Conservation (phyloP, 2,329 filamentous ascomycete species). For the Cercospora citrullina region DNA sequence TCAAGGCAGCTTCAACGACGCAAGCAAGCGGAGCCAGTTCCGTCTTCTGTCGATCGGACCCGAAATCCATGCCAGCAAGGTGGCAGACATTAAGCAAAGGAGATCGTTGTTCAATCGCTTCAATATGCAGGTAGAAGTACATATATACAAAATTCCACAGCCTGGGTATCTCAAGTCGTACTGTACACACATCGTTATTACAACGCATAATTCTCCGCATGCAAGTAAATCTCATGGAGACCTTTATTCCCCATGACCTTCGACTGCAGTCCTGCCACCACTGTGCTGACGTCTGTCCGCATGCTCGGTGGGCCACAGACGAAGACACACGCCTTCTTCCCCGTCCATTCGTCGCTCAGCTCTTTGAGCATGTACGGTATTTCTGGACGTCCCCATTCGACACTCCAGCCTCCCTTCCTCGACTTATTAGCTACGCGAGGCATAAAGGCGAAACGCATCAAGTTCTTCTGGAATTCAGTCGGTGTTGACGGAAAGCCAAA, state of each 20-base stretch:
- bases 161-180: slow-evolving; percentile 7
- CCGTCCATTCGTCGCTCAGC: slow-evolving; percentile 76
- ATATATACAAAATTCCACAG: background rate
- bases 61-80: background rate
- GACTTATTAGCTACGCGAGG: slow-evolving; percentile 46
- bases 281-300: slow-evolving; percentile 83
- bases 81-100: background rate
- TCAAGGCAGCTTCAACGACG: slow-evolving; percentile 4
- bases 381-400: slow-evolving; percentile 88
- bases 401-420: slow-evolving; percentile 74
- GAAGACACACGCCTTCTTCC: slow-evolving; percentile 81
- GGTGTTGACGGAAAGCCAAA: slow-evolving; percentile 78
- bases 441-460: slow-evolving; percentile 79
- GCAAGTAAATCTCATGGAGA: slow-evolving; percentile 87
- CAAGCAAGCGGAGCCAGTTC: slow-evolving; percentile 1
- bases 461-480: slow-evolving; percentile 81
- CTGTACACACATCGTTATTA: slow-evolving; percentile 52
- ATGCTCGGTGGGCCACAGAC: slow-evolving; percentile 88
- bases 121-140: background rate
- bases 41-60: background rate
- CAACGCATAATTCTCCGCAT: slow-evolving; percentile 92
- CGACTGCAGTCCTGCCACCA: slow-evolving; percentile 77
- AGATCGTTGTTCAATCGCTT: background rate
- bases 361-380: slow-evolving; percentile 83
- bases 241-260: slow-evolving; percentile 69